A percentile compares a stretch with the other conserved stretches of the same genome.
These are phyloP conservation scores for Leccinum insolens DNA, from an alignment of 1,284 basidiomycete genomes.

Conservation along the genomic window DNA sequence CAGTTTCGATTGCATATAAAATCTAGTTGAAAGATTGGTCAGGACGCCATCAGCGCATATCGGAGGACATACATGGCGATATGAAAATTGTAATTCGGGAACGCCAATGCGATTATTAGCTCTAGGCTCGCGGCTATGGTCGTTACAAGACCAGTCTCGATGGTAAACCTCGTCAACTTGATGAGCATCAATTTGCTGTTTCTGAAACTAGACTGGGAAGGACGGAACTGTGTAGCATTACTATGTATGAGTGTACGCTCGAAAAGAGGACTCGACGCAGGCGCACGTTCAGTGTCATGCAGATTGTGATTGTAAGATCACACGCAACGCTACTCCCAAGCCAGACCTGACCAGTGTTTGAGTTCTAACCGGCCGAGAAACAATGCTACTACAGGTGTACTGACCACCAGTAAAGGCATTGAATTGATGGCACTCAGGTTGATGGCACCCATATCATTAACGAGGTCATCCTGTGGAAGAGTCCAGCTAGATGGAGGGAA, in stretches of 20 bases:
- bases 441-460: too few relatives aligned
- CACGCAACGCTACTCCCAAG: too few relatives aligned
- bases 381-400: neutral
- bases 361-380: neutral
- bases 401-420: neutral
- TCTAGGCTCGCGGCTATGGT: neutral
- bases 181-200: neutral
- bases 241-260: neutral
- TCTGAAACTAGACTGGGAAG: neutral
- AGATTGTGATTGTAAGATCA: neutral
- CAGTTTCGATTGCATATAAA: slow-evolving; percentile 19
- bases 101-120: neutral
- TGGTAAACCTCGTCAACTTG: neutral
- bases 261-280: neutral
- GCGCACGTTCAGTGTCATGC: neutral
- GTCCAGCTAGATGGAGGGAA: neutral
- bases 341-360: neutral
- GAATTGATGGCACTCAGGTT: too few relatives aligned
- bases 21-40: slow-evolving; percentile 3
- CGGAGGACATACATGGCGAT: slow-evolving; percentile 10
- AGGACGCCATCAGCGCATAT: neutral
- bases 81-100: too few relatives aligned
- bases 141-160: neutral
- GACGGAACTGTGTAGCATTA: neutral
- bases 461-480: neutral